Base-by-base conservation (phyloP, 73 alveolate species). In the Symbiodinium pilosum region DNA sequence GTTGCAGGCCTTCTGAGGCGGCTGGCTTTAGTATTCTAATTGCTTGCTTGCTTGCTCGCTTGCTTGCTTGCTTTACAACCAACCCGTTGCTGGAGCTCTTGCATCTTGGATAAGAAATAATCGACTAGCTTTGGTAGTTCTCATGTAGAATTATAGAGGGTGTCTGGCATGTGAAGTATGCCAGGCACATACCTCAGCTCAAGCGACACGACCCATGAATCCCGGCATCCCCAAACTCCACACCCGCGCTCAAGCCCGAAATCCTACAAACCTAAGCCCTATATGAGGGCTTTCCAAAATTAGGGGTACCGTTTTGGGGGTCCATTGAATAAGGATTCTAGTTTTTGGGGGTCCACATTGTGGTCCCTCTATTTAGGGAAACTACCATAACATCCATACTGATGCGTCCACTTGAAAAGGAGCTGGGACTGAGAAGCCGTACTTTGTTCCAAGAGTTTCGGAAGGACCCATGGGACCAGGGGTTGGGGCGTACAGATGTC, bases 401-500 rank as follows among this genome's bases (percentile, higher is more conserved):
- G n/a, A n/a, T n/a, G n/a, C n/a, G n/a, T n/a, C n/a, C n/a, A n/a
- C 59, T 14, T 47, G 21, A 6, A 14, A 14, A 47, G 88, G 87
- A 69, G 56, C 41, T 91, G 89, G 97, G 97, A 26, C 41, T 91
- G 83, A 41, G 38, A 5, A 64, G 97, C 89, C 44, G 51, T 20
- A 69, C 73, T 32, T n/a, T 91, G 44, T 91, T 91, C 88, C 97
- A 91, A 16, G 97, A 68, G 81, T 91, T 91, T 43, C 97, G 97
- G 30, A 91, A 91, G 97, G 97, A 42, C 56, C 69, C 39, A 0
- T 2, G 0, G 54, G 41, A 20, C 84, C 44, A 21, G 41, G 42
- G 41, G 43, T 21, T 36, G 41, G 39, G 83, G 41, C 8, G 83
- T 20, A 52, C 71, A 12, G 12, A 21, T 6, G 38, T n/a, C n/a